Percentiles rank a stretch among this genome's conserved stretches.
Conservation (phyloP, 768 basidiomycete genomes). For the Vararia minispora region DNA sequence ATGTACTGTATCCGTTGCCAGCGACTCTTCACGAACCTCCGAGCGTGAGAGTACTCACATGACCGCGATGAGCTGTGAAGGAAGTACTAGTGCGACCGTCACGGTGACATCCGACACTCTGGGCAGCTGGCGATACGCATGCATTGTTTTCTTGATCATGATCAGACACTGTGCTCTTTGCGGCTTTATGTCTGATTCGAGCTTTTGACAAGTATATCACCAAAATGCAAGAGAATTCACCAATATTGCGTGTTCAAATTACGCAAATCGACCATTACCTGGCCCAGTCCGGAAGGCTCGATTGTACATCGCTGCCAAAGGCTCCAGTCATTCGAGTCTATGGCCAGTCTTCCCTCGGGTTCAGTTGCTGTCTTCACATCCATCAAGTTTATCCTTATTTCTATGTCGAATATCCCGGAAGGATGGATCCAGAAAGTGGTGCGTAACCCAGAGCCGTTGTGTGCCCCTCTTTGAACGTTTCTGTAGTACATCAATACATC, state of each 20-base stretch:
- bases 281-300: slow-evolving; percentile 46
- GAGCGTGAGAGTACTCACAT: too few species aligned
- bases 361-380: slow-evolving; percentile 78
- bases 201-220: too few species aligned
- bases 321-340: slow-evolving; percentile 83
- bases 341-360: slow-evolving; percentile 67
- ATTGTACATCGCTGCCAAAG: slow-evolving; percentile 44
- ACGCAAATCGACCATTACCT: slow-evolving; percentile 58
- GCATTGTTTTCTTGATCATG: too few species aligned
- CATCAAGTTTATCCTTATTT: slow-evolving; percentile 95
- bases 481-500: slow-evolving; percentile 66
- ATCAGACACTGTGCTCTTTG: too few species aligned
- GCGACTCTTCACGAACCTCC: too few species aligned
- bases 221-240: slow-evolving; percentile 11
- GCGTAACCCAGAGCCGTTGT: slow-evolving; percentile 16
- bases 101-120: too few species aligned
- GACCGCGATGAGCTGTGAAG: too few species aligned
- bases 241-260: slow-evolving; percentile 29
- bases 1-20: too few species aligned
- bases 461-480: background rate
- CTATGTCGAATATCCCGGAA: slow-evolving; percentile 71
- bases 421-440: slow-evolving; percentile 56
- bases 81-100: too few species aligned
- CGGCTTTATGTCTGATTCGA: too few species aligned
- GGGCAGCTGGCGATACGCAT: too few species aligned